Percentiles rank a stretch among this genome's conserved stretches.
phyloP scores from a whole-genome alignment of 176 grass and related monocot species.

The Oryza coarctata region DNA sequence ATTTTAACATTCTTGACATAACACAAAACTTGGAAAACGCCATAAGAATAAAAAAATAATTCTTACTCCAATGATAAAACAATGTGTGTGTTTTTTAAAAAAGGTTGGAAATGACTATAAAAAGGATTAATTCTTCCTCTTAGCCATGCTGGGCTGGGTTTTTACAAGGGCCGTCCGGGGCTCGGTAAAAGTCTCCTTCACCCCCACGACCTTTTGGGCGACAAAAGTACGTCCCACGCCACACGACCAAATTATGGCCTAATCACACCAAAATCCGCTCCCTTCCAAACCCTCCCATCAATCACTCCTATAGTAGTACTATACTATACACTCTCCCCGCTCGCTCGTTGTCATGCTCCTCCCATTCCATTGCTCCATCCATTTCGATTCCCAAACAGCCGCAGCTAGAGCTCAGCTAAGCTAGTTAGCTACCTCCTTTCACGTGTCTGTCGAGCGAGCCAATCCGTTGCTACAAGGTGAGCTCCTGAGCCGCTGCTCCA shows the following conservation, averaged over 20 bases:
- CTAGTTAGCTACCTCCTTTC: slow-evolving; percentile 34
- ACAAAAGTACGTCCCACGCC: slow-evolving; percentile 11
- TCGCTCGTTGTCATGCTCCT: slow-evolving; percentile 1
- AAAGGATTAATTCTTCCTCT: too few species aligned
- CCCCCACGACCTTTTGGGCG: slow-evolving; percentile 12
- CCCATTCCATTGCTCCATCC: not conserved
- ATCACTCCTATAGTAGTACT: slow-evolving; percentile 13
- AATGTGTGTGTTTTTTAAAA: too few species aligned
- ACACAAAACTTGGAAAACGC: too few species aligned
- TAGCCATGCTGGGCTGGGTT: not conserved
- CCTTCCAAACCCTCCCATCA: slow-evolving; percentile 53
- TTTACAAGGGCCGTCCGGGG: not conserved
- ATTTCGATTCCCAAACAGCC: slow-evolving; percentile 27
- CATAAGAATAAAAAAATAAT: too few species aligned
- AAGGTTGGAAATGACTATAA: too few species aligned
- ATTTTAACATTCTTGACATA: too few species aligned
- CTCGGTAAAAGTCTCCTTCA: not conserved
- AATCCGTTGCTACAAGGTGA: slow-evolving; percentile 26
- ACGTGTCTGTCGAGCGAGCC: slow-evolving; percentile 24
- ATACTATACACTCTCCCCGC: not conserved
- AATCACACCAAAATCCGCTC: slow-evolving; percentile 54
- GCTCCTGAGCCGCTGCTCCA: slow-evolving; percentile 3
- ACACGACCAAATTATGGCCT: slow-evolving; percentile 55
- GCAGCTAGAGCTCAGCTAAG: not conserved
- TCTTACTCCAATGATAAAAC: too few species aligned